phyloP scores from a whole-genome alignment of 2,329 filamentous ascomycete genomes.

The Mycosphaerelloides madeirae region DNA sequence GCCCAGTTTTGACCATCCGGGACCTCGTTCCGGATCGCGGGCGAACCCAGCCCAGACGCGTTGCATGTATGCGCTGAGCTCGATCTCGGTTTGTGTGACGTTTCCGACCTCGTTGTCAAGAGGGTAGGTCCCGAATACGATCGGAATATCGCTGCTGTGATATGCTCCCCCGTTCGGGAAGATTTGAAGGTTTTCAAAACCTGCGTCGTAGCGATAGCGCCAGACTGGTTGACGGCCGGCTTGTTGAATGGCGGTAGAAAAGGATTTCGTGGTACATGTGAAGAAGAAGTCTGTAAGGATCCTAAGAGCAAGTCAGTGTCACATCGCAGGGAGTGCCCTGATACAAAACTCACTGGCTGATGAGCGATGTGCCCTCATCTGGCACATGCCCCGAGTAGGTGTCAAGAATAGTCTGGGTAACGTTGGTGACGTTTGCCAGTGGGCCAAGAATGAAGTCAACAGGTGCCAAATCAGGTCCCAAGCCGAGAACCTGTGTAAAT shows the following conservation, averaged over 20 bases:
- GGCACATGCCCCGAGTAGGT: neutral
- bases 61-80: conserved; percentile 19
- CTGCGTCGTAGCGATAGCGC: conserved; percentile 28
- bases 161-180: conserved; percentile 28
- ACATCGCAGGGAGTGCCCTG: too few relatives aligned
- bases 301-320: neutral
- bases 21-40: conserved; percentile 19
- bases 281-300: conserved; percentile 18
- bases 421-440: too few relatives aligned
- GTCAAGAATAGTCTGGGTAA: neutral
- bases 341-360: neutral
- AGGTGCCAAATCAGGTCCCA: conserved; percentile 11
- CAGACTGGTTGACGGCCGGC: conserved; percentile 20
- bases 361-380: neutral
- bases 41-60: conserved; percentile 19
- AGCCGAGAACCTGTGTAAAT: conserved; percentile 19
- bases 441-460: conserved; percentile 15
- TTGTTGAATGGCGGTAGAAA: conserved; percentile 15
- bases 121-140: conserved; percentile 22
- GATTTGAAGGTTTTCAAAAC: conserved; percentile 25
- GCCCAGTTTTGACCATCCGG: conserved; percentile 24
- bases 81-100: conserved; percentile 16
- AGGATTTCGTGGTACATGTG: conserved; percentile 23
- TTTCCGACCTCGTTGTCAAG: conserved; percentile 8
- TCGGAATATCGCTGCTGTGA: conserved; percentile 32